Percentiles rank a stretch among this genome's conserved stretches.
phyloP scores from a whole-genome alignment of 305 asterid genomes.

The Solanum hybrid region DNA sequence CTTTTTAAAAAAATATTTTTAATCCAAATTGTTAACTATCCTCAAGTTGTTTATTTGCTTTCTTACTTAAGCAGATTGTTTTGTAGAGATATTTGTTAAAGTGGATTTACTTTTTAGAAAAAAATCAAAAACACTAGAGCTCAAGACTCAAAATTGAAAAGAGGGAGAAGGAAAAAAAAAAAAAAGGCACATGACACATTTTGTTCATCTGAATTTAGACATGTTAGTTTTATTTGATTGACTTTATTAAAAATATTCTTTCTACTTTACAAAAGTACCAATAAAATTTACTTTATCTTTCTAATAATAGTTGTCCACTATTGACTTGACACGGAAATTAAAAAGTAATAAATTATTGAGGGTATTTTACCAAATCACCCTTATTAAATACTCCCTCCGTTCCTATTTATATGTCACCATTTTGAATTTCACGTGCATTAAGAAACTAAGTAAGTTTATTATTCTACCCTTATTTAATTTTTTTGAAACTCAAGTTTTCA shows the following conservation, averaged over 20 bases:
- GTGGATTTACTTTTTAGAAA: not conserved
- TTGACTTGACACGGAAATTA: too few relatives aligned
- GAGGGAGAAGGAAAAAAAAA: too few relatives aligned
- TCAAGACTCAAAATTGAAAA: not conserved
- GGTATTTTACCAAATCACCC: too few relatives aligned
- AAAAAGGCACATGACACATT: not conserved
- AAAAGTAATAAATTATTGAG: too few relatives aligned
- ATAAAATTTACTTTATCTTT: not conserved
- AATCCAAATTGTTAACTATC: not conserved
- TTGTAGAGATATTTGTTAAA: not conserved
- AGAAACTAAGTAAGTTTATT: too few relatives aligned
- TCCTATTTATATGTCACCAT: too few relatives aligned
- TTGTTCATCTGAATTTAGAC: not conserved
- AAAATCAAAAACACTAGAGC: not conserved
- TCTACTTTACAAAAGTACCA: not conserved
- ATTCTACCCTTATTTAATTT: too few relatives aligned
- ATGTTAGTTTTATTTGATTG: not conserved
- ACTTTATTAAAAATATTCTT: not conserved
- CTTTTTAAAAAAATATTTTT: not conserved
- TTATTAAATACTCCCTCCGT: too few relatives aligned
- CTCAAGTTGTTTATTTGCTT: not conserved
- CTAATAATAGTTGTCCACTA: too few relatives aligned
- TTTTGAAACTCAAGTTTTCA: too few relatives aligned
- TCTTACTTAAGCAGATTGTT: not conserved
- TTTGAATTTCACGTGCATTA: too few relatives aligned